Percentiles rank a stretch among this genome's conserved stretches.
Conservation (phyloP, 2,329 filamentous ascomycete genomes). For the Cordyceps cateniannulata region DNA sequence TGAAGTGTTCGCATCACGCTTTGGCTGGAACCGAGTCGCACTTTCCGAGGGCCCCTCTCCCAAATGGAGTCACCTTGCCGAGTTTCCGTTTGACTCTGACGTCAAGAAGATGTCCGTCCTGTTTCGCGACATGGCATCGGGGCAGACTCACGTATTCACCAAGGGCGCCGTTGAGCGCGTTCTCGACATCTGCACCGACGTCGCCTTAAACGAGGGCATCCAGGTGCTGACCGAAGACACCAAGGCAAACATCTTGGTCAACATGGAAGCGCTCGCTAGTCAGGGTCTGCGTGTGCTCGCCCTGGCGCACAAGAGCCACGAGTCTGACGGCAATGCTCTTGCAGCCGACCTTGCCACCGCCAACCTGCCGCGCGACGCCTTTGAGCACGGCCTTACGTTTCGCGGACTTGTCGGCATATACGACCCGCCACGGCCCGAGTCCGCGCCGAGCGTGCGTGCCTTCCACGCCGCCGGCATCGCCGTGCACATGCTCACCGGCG, state of each 20-base stretch:
- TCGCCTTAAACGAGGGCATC: constrained; percentile 33
- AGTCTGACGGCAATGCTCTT: constrained; percentile 4
- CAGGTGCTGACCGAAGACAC: constrained; percentile 27
- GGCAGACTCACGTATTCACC: constrained; percentile 41
- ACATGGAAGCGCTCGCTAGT: constrained; percentile 60
- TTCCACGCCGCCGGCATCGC: constrained; percentile 54
- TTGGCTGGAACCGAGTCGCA: constrained; percentile 34
- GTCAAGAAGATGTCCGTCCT: constrained; percentile 55
- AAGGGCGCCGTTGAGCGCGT: constrained; percentile 63
- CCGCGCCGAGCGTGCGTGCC: constrained; percentile 43
- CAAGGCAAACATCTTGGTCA: constrained; percentile 49
- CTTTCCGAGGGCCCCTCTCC: constrained; percentile 19
- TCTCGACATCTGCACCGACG: constrained; percentile 49
- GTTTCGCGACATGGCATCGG: constrained; percentile 28
- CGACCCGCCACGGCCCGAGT: constrained; percentile 60
- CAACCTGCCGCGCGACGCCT: constrained; percentile 19
- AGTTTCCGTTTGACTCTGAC: constrained; percentile 52
- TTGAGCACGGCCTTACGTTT: constrained; percentile 53
- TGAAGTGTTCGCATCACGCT: constrained; percentile 50
- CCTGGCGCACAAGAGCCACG: constrained; percentile 37
- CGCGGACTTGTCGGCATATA: constrained; percentile 61
- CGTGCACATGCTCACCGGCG: constrained; percentile 61
- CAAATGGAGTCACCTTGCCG: constrained; percentile 36
- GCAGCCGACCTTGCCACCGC: constrained; percentile 23
- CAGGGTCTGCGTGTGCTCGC: constrained; percentile 62